Evolutionary conservation across 2,329 filamentous ascomycete genomes (phyloP).

Genomic region (Boeremia lycopersici): DNA sequence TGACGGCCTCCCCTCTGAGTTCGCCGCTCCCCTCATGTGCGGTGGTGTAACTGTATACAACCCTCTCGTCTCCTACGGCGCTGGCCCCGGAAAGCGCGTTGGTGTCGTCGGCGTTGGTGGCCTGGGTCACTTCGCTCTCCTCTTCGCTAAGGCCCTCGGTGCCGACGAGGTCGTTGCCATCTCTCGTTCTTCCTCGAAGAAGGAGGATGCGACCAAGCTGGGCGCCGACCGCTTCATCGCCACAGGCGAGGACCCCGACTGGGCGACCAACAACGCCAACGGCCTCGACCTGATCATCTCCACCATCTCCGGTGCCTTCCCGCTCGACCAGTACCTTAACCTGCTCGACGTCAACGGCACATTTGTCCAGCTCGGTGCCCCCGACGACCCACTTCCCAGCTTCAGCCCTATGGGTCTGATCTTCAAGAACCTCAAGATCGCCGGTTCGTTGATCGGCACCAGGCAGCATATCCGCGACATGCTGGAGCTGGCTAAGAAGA

Average conservation of each 20-base stretch:
- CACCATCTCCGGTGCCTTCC: constrained; percentile 64
- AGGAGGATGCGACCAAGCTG: constrained; percentile 64
- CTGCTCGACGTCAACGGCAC: constrained; percentile 65
- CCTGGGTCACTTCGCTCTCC: constrained; percentile 72
- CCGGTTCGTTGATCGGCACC: constrained; percentile 68
- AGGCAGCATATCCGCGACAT: constrained; percentile 65
- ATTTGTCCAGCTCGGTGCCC: constrained; percentile 71
- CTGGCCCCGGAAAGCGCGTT: constrained; percentile 77
- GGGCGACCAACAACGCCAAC: constrained; percentile 60
- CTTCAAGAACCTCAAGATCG: constrained; percentile 62
- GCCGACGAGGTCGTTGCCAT: constrained; percentile 70
- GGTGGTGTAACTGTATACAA: constrained; percentile 81
- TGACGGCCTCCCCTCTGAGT: constrained; percentile 64
- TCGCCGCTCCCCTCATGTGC: constrained; percentile 81
- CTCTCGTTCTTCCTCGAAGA: constrained; percentile 65
- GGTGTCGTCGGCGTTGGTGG: constrained; percentile 76
- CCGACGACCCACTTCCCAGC: constrained; percentile 60
- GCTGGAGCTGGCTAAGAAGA: constrained; percentile 51
- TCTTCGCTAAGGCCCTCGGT: constrained; percentile 73
- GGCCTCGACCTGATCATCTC: constrained; percentile 64
- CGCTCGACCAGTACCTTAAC: constrained; percentile 62
- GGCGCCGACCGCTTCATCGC: constrained; percentile 68
- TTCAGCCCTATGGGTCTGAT: constrained; percentile 62
- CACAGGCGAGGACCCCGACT: constrained; percentile 63
- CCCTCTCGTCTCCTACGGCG: constrained; percentile 76